Base-by-base conservation (phyloP, 805 yeast genomes). In the Kazachstania taianensis region DNA sequence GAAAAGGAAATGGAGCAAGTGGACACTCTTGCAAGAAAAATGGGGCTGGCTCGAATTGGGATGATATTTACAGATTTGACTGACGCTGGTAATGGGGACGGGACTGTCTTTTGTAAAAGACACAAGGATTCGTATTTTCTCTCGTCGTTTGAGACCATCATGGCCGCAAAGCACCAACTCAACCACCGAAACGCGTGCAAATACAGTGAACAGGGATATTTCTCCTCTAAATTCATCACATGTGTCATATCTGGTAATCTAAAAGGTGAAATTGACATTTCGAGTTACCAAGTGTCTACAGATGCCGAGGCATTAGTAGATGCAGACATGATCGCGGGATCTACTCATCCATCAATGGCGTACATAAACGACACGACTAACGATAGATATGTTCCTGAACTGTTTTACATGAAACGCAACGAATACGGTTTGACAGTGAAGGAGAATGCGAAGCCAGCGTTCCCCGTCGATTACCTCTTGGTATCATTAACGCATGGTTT, bases 401-500 rank as follows among this genome's bases (percentile, higher is more conserved):
- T 92, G 18, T 82, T 83, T 51, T 92, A 81, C 66, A 75, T 77
- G 58, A 77, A 74, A 54, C 70, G 74, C 41, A 92, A 92, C 54
- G 96, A 92, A 61, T 92, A 92, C 60, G 83, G 83, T 4, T 63
- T 85, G 20, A 76, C 84, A 25, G 94, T 92, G n/a, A 85, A 85
- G 49, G 73, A 76, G 28, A 81, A 83, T 52, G 94, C 95, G 1
- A 80, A 80, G 49, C 95, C 96, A 1, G 81, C 92, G 17, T 83
- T 86, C 55, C 96, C 96, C 2, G 86, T 81, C n/a, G 96, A 86
- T 41, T 86, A 82, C 53, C 58, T 86, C 41, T 61, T 92, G 36
- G 94, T 89, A 1, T 78, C 96, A 2, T 62, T 89, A 42, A 79
- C 94, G 5, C 97, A 92, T 57, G 96, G 97, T 3, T 89, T 92